Percentiles rank a stretch among this genome's conserved stretches.
Conservation (phyloP, 805 yeast species). For the Starmerella apis region DNA sequence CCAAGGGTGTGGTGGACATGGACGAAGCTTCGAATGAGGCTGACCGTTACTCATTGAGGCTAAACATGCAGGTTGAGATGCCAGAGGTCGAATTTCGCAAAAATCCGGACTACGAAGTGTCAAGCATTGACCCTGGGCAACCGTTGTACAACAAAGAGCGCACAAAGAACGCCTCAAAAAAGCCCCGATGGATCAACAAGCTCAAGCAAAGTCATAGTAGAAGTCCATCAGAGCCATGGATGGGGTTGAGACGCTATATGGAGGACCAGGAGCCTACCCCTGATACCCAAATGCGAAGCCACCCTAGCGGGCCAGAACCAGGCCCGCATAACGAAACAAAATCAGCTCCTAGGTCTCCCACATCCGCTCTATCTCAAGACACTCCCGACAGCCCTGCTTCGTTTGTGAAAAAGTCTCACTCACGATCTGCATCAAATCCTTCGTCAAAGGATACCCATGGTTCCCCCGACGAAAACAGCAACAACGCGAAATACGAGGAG, state of each 20-base stretch:
- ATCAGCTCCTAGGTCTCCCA: background rate
- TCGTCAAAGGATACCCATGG: background rate
- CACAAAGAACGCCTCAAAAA: background rate
- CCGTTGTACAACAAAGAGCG: background rate
- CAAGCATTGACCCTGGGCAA: constrained; percentile 12
- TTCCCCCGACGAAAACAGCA: background rate
- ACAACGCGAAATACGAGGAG: background rate
- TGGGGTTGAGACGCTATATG: constrained; percentile 65
- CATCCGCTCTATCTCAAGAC: background rate
- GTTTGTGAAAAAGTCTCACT: background rate
- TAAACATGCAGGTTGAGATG: constrained; percentile 40
- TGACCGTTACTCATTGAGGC: constrained; percentile 47
- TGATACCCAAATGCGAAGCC: constrained; percentile 11
- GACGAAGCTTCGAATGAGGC: constrained; percentile 38
- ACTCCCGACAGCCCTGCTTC: background rate
- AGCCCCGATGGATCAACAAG: constrained; percentile 6
- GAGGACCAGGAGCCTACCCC: constrained; percentile 32
- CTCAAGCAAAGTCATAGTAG: background rate
- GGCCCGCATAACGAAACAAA: background rate
- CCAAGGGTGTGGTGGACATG: constrained; percentile 50
- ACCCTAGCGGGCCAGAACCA: background rate
- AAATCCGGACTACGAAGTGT: constrained; percentile 47
- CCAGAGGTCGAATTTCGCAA: constrained; percentile 56
- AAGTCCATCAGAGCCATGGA: constrained; percentile 44
- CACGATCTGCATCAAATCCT: background rate